Evolutionary conservation across 257 asterid species (phyloP), one percentile per base, ranked within the genome.

Genomic region (Henckelia pumila): DNA sequence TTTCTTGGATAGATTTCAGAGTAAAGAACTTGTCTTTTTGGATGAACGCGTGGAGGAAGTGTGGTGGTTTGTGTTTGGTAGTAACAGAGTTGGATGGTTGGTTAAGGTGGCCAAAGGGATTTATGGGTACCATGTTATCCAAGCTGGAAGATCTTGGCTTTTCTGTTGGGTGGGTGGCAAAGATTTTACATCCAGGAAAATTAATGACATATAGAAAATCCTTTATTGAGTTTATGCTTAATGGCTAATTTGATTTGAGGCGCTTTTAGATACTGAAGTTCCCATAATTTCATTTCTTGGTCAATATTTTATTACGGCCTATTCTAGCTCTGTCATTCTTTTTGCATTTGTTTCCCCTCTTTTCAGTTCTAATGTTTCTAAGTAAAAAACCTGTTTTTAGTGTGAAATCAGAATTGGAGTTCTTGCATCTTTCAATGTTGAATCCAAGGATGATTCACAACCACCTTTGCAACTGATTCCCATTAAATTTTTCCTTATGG

Each of bases 391-490:
- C 8, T 35, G 16, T 35, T 35, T 35, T 9, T 9, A 8, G 6
- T 13, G 13, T 40, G 50, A 11, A 40, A 40, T 11, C n/a, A 13
- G 50, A 40, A 37, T 10, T 13, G 11, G n/a, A 40, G 50, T 40
- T 13, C 5, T 40, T 10, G 50, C 50, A 40, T 40, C 5, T 5
- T 40, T 40, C 5, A 40, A 40, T 40, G 47, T 40, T 40, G 50
- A 40, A 11, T 40, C n/a, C n/a, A 40, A 2, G 17, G 50, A 40
- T 40, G 17, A 40, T 40, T 40, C 50, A 13, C 50, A 35, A 40
- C n/a, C 50, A 40, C 17, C 50, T 67, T 59, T 58, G 67, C 59
- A 61, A 61, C 72, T 68, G 67, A 71, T 75, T 17, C 28, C 56
- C 20, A 40, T 40, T 29, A 40, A 25, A 11, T 30, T 10, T 56